Evolutionary conservation across 169 alveolate genomes (phyloP), one percentile per base, ranked within the genome.

Genomic region (Theileria sp.): DNA sequence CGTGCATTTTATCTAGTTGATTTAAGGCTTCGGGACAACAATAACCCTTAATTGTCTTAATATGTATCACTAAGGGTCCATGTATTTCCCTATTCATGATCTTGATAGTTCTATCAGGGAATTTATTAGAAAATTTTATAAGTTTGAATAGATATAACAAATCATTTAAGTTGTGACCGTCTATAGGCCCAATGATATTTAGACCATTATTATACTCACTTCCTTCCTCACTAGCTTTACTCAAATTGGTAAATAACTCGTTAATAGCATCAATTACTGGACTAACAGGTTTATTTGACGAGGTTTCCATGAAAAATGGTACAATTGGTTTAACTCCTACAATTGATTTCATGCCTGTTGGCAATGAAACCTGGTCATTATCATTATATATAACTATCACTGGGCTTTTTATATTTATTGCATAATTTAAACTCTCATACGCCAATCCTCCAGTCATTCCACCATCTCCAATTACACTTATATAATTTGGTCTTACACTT

Each of bases 371-470:
- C 68, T 93, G 95, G 32, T 90, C 95, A 74, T 94, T 94, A 81
- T 94, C 97, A 74, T 94, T 94, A 68, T 93, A 88, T 49, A 94
- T 88, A 17, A 94, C 91, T 71, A 94, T 73, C 54, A 94, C 72
- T 58, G 92, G 93, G 23, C 94, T 87, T 69, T 92, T 92, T 80
- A 94, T 64, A 72, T 77, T 82, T 10, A 94, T 92, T 26, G 89
- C 82, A 68, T 90, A 90, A 77, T 92, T 93, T 67, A 94, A 77
- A 0, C 96, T 95, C 82, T 94, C 97, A 76, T 88, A 86, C 19
- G 97, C 96, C 96, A 93, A 89, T 8, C 97, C 97, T 10, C 96
- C 97, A 3, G 97, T 93, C 78, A 94, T 38, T 10, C 95, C 94
- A 3, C 97, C 97, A 81, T 94, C 97, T 0, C 97, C 97, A 60